Conservation (phyloP, 163 green algal genomes). For the Chlamydomonas reinhardtii region DNA sequence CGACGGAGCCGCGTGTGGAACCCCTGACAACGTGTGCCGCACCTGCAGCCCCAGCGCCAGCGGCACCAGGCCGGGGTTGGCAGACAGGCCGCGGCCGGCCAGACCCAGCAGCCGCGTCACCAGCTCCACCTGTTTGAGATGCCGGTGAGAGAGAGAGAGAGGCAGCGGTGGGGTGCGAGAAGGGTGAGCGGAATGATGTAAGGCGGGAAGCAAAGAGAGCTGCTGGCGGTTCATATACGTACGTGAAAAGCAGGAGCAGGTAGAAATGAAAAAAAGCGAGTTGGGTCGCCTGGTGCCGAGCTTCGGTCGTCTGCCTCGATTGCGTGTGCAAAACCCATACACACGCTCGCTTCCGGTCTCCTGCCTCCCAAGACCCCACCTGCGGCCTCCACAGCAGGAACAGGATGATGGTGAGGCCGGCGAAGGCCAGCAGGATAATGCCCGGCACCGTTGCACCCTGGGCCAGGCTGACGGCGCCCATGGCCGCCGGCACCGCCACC, state of each 20-base stretch:
- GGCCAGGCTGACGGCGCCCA: neutral
- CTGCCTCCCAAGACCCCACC: neutral
- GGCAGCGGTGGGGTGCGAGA: neutral
- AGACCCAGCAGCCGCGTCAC: conserved; percentile 40
- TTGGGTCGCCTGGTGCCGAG: too few species aligned
- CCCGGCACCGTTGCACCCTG: neutral
- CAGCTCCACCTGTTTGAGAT: conserved; percentile 22
- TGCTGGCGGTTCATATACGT: too few species aligned
- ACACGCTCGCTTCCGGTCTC: too few species aligned
- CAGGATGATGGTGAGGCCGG: conserved; percentile 20
- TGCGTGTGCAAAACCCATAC: too few species aligned
- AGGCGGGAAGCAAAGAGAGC: too few species aligned
- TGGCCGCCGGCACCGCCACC: neutral
- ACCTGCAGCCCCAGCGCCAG: conserved; percentile 43
- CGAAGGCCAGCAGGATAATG: conserved; percentile 8
- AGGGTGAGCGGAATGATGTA: too few species aligned
- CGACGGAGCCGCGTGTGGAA: too few species aligned
- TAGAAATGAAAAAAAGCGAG: too few species aligned
- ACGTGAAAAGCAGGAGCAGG: too few species aligned
- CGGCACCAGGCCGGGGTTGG: conserved; percentile 36
- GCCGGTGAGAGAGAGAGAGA: neutral
- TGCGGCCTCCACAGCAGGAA: conserved; percentile 34
- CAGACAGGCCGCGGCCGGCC: conserved; percentile 13
- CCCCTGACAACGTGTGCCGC: neutral
- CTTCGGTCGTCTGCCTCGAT: too few species aligned